Base-by-base conservation (phyloP, 2,329 filamentous ascomycete genomes). In the Stachybotrys elegans region DNA sequence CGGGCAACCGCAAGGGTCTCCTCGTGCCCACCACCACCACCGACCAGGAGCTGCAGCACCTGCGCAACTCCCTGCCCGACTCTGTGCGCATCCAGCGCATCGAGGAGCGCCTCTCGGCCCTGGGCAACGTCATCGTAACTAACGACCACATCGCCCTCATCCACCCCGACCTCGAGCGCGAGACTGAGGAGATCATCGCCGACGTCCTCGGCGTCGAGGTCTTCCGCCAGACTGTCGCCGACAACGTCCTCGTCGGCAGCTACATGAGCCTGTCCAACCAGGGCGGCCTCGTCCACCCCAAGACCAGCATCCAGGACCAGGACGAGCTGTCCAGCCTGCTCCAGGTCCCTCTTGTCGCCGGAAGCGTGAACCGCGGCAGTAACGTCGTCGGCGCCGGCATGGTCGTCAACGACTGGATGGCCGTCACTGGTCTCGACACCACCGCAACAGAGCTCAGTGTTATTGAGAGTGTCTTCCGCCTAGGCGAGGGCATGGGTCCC, bases 231-330 rank as follows among this genome's bases (percentile, higher is more conserved):
- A 97, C 93, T 38, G 86, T 98, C 48, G 90, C 92, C 58, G 91
- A 96, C 70, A 96, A 97, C 63, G 93, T 98, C 46, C 82, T 98
- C 22, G 93, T 94, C 29, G 93, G 93, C 48, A 90, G 84, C 41
- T 98, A 98, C 76, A 97, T 97, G 91, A 81, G 87, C 44, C 78
- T 98, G 49, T 92, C 86, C 58, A 98, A 98, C 75, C 88, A 92
- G 69, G 93, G 93, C 54, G 93, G 93, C 12, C 86, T 98, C 56
- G 93, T 98, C 40, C 93, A 98, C 66, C 92, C 93, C 56, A 96
- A 96, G 77, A 97, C 93, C 32, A 86, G 81, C 54, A 93, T 97
- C 61, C 89, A 95, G 70, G 93, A 98, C 68, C 93, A 98, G 76
- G 93, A 98, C 66, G 93, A 98, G 74, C 80, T 98, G 52, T 91